Evolutionary conservation across 768 basidiomycete genomes (phyloP), one percentile per base, ranked within the genome.

Genomic region (Suillus placidus): DNA sequence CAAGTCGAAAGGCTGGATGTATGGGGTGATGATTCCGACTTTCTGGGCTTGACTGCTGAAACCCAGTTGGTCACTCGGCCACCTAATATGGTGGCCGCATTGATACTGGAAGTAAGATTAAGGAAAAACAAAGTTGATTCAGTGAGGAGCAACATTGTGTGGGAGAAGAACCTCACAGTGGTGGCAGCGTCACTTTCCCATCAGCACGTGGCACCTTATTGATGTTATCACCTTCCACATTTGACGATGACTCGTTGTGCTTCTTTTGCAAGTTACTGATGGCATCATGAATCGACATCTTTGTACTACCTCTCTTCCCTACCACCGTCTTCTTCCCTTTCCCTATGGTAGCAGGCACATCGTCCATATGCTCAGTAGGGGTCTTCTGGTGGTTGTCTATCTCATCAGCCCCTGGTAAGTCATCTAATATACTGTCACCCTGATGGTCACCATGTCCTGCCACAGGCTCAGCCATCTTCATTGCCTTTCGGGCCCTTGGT

Each of bases 131-230:
- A 30, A 30, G 64, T 64, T 4, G 43, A 64, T 37, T 60, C 57
- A n/a, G 56, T 64, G 56, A 64, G 56, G 26, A 51, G 10, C 5
- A 65, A 51, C 64, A 64, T 64, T 23, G 4, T 64, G 63, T 32
- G 37, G 18, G 18, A 34, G 63, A 40, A 26, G 26, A 10, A 55
- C 4, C 63, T n/a, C 23, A 64, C n/a, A 8, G 13, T 58, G 58
- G 43, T 34, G 20, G 26, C 26, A 26, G 26, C 3, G 26, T 26
- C 26, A 2, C 7, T 42, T 60, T 58, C 58, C 30, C 37, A 60
- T 60, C 58, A 37, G 40, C 38, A 20, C 13, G 38, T 37, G 14
- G 38, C 26, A 20, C 26, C 26, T 26, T 26, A 1, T 26, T 26
- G 26, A 26, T 26, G 26, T 60, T 42, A 20, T 60, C 43, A 16